phyloP scores from a whole-genome alignment of 139 green algal genomes.

The Chlorella sp. region DNA sequence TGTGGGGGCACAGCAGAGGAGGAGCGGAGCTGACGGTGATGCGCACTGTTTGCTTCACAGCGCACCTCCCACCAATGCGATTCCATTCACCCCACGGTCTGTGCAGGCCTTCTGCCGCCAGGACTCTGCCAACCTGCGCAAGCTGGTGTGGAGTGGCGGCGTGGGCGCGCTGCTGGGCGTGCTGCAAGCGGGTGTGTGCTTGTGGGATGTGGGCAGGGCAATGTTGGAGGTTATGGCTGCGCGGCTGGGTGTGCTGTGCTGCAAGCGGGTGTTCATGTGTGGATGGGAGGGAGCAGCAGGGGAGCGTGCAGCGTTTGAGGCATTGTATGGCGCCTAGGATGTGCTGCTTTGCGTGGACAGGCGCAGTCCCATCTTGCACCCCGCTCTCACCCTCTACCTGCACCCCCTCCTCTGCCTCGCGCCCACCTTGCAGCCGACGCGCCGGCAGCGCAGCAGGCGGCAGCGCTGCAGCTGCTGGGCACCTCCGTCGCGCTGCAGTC shows the following conservation, averaged over 20 bases:
- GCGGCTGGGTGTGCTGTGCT: background rate
- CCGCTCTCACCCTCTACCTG: background rate
- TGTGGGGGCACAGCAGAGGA: no score
- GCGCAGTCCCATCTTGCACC: no score
- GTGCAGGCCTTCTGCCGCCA: slow-evolving; percentile 38
- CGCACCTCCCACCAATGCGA: no score
- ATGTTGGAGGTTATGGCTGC: background rate
- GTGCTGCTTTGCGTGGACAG: no score
- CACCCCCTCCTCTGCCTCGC: background rate
- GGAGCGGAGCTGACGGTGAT: no score
- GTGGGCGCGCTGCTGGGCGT: slow-evolving; percentile 13
- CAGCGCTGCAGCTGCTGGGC: slow-evolving; percentile 6
- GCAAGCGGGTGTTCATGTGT: background rate
- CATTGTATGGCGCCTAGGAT: no score
- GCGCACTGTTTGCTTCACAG: no score
- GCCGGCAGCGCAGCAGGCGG: background rate
- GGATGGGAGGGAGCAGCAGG: no score
- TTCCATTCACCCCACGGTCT: no score
- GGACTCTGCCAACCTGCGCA: slow-evolving; percentile 27
- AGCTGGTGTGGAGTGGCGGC: slow-evolving; percentile 35
- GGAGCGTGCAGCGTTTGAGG: no score
- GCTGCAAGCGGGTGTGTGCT: slow-evolving; percentile 5
- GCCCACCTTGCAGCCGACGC: background rate
- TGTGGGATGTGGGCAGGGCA: background rate
- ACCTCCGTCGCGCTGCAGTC: background rate